Conservation (phyloP, 2,329 filamentous ascomycete genomes). For the Clathrospora elynae region DNA sequence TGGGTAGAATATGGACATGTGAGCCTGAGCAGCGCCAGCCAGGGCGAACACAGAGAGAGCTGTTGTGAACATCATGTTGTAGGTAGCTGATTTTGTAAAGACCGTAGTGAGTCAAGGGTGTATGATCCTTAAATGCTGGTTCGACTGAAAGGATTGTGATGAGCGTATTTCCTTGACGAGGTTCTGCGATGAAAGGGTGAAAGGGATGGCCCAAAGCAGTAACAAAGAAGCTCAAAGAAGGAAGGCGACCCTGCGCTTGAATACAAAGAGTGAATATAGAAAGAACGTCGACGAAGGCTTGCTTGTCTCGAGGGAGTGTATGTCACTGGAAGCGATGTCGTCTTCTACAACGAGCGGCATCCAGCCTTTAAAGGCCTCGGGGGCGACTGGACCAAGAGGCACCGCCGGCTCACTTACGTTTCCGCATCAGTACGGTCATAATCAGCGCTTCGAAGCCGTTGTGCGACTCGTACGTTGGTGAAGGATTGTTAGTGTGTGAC, state of each 20-base stretch:
- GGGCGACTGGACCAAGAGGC: constrained; percentile 17
- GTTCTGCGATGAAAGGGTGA: constrained; percentile 9
- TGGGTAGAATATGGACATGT: constrained; percentile 54
- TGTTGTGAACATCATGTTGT: constrained; percentile 34
- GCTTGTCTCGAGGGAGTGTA: constrained; percentile 37
- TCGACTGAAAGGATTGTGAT: constrained; percentile 11
- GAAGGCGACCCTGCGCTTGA: constrained; percentile 41
- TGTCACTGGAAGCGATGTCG: constrained; percentile 33
- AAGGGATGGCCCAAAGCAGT: constrained; percentile 14
- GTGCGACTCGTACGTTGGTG: constrained; percentile 28
- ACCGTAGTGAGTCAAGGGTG: constrained; percentile 17
- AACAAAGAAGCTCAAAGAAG: constrained; percentile 32
- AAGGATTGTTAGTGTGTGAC: constrained; percentile 15
- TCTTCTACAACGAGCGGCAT: constrained; percentile 24
- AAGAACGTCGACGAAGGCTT: constrained; percentile 41
- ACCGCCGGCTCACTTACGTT: constrained; percentile 21
- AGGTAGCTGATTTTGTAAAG: constrained; percentile 8
- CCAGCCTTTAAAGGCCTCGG: constrained; percentile 26
- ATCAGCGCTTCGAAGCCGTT: constrained; percentile 29
- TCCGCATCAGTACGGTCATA: constrained; percentile 24
- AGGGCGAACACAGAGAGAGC: constrained; percentile 37
- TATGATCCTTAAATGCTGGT: constrained; percentile 16
- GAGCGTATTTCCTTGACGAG: constrained; percentile 23
- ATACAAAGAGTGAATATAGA: constrained; percentile 38
- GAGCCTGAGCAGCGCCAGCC: constrained; percentile 38